A percentile compares a stretch with the other conserved stretches of the same genome.
phyloP scores from a whole-genome alignment of 495 filamentous ascomycete species.

The Evernia prunastri region DNA sequence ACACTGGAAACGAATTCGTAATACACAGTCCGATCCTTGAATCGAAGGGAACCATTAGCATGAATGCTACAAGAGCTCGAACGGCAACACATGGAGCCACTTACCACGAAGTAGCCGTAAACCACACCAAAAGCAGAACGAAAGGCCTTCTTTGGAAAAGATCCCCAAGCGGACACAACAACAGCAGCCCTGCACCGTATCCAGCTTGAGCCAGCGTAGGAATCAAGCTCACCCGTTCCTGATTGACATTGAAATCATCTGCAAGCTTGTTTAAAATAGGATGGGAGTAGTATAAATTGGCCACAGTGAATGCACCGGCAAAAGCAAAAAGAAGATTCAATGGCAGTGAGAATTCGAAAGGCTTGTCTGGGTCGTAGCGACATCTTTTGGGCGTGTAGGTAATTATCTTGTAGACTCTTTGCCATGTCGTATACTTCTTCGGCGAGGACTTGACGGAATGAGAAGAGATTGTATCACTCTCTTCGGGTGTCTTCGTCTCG shows the following conservation, averaged over 20 bases:
- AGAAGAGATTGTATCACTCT: background rate
- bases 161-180: slow-evolving; percentile 75
- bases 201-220: slow-evolving; percentile 77
- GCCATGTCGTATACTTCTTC: background rate
- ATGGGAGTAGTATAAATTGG: slow-evolving; percentile 69
- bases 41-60: slow-evolving; percentile 1
- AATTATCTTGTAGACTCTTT: background rate
- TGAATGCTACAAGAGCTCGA: background rate
- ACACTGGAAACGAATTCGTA: slow-evolving; percentile 56
- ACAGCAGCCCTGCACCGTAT: slow-evolving; percentile 66
- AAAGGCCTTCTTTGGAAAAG: slow-evolving; percentile 63
- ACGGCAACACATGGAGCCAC: slow-evolving; percentile 10
- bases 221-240: slow-evolving; percentile 52
- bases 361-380: slow-evolving; percentile 50
- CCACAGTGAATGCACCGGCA: slow-evolving; percentile 50
- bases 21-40: slow-evolving; percentile 61
- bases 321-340: slow-evolving; percentile 57
- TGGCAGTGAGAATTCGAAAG: slow-evolving; percentile 51
- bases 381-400: slow-evolving; percentile 49
- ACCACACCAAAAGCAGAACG: slow-evolving; percentile 56
- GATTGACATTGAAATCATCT: slow-evolving; percentile 51
- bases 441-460: background rate
- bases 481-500: background rate
- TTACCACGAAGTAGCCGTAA: slow-evolving; percentile 61
- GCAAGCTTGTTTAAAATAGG: slow-evolving; percentile 62